Evolutionary conservation across 2,329 filamentous ascomycete species (phyloP).

Genomic region (Hypomyces rosellus): DNA sequence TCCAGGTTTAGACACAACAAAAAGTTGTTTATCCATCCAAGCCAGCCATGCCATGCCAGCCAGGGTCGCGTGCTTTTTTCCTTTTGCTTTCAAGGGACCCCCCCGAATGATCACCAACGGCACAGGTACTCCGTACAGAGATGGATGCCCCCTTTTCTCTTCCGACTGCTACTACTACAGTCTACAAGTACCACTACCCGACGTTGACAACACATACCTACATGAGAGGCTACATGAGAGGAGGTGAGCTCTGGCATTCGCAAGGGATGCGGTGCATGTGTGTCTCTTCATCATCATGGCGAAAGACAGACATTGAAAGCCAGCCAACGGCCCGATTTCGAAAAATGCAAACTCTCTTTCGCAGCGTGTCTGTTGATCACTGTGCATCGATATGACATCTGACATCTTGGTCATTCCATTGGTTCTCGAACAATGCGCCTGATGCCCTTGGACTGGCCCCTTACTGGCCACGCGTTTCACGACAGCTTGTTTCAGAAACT

Average conservation of each 20-base stretch:
- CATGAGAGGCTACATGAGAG: background rate
- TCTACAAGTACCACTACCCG: background rate
- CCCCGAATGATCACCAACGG: constrained; percentile 4
- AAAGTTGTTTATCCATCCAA: no score
- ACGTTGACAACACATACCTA: background rate
- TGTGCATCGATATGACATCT: background rate
- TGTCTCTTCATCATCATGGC: background rate
- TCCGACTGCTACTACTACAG: background rate
- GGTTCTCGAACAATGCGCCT: constrained; percentile 9
- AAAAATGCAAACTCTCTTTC: no score
- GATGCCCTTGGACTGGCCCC: background rate
- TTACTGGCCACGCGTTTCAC: constrained; percentile 1
- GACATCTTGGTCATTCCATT: constrained; percentile 8
- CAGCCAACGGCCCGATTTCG: background rate
- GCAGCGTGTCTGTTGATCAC: background rate
- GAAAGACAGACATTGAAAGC: no score
- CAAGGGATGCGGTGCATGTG: background rate
- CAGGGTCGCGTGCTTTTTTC: constrained; percentile 10
- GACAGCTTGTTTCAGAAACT: constrained; percentile 10
- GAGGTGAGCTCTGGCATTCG: background rate
- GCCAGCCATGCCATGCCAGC: no score
- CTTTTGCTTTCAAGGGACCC: no score
- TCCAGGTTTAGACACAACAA: background rate
- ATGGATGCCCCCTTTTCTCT: constrained; percentile 8
- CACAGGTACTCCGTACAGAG: constrained; percentile 1